Evolutionary conservation across 2,329 filamentous ascomycete genomes (phyloP).

Genomic region (Corinectria fuckeliana): DNA sequence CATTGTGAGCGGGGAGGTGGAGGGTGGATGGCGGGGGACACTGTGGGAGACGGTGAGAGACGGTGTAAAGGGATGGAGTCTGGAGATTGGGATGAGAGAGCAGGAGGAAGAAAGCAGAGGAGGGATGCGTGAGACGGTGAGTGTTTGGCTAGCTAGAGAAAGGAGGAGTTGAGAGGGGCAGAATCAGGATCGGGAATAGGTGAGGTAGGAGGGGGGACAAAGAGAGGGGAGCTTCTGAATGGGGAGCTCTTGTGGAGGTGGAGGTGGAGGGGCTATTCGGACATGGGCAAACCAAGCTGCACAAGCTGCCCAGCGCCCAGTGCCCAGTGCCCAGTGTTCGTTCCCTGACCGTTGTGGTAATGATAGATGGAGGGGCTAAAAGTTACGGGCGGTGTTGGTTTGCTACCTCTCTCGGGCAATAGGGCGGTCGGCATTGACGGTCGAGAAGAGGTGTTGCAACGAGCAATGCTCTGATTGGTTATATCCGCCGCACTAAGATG

Average conservation of each 20-base stretch:
- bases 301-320: background rate
- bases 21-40: background rate
- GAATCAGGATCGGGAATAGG: constrained; percentile 4
- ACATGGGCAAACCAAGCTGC: background rate
- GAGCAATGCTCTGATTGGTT: background rate
- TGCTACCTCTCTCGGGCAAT: too few relatives aligned
- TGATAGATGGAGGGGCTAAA: constrained; percentile 36
- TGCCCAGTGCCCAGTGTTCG: background rate
- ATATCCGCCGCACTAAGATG: too few relatives aligned
- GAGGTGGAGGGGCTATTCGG: constrained; percentile 30
- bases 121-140: constrained; percentile 13
- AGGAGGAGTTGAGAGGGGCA: constrained; percentile 21
- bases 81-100: constrained; percentile 5
- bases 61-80: too few relatives aligned
- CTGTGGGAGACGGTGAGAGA: background rate
- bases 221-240: constrained; percentile 33
- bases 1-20: constrained; percentile 57
- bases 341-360: constrained; percentile 40
- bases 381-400: constrained; percentile 37
- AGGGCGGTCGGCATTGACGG: constrained; percentile 1
- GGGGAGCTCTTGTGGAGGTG: constrained; percentile 23
- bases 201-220: constrained; percentile 26
- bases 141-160: constrained; percentile 14
- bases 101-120: background rate
- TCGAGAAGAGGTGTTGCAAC: background rate